Percentiles rank a stretch among this genome's conserved stretches.
These are phyloP conservation scores for Globisporangium sylvaticum DNA, from an alignment of 352 stramenopile genomes.

Conservation along the genomic window DNA sequence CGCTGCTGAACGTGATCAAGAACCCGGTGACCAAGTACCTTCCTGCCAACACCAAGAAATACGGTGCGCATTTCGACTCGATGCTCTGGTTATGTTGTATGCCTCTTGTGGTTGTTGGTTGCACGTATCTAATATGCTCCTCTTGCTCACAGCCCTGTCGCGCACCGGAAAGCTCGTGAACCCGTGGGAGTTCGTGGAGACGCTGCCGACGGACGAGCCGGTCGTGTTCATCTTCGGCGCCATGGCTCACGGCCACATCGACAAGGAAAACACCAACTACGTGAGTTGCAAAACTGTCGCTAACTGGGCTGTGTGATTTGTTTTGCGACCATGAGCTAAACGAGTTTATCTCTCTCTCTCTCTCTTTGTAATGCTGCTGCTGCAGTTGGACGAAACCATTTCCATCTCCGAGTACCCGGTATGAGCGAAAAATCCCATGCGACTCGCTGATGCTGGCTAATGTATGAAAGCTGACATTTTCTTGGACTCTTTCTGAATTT, in stretches of 20 bases:
- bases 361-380: slow-evolving; percentile 7
- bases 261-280: slow-evolving; percentile 96
- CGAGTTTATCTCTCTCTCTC: neutral
- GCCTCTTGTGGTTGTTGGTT: neutral
- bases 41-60: slow-evolving; percentile 93
- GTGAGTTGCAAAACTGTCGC: slow-evolving; percentile 39
- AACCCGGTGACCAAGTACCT: slow-evolving; percentile 98
- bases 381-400: slow-evolving; percentile 94
- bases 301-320: neutral
- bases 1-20: slow-evolving; percentile 99
- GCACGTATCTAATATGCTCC: neutral
- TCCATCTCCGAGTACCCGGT: slow-evolving; percentile 97
- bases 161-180: slow-evolving; percentile 93
- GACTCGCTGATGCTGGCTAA: neutral
- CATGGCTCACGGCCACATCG: slow-evolving; percentile 96
- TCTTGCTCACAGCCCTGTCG: slow-evolving; percentile 72
- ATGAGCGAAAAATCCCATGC: neutral
- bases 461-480: neutral
- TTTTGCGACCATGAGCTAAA: neutral
- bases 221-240: slow-evolving; percentile 98
- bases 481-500: neutral
- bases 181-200: slow-evolving; percentile 92
- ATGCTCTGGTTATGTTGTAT: neutral
- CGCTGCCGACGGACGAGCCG: slow-evolving; percentile 87
- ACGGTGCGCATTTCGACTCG: slow-evolving; percentile 46